Base-by-base conservation (phyloP, 441 rosid species). In the Brassica balearica region DNA sequence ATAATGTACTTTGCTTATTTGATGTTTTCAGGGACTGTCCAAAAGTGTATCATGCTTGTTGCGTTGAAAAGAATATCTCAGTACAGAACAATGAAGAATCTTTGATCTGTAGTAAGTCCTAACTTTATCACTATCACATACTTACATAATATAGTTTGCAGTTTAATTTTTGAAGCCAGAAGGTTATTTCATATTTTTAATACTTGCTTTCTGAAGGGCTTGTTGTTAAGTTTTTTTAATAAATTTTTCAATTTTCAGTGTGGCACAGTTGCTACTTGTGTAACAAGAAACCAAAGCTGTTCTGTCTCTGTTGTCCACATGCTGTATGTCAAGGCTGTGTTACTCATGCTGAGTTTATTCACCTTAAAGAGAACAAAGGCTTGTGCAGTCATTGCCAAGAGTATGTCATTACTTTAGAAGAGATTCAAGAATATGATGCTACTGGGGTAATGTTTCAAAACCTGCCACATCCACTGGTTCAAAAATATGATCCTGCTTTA, bases 221-320 rank as follows among this genome's bases (percentile, higher is more conserved):
- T 73, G 61, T 34, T 60, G 67, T 55, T 73, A 1, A 61, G 6
- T 27, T 8, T 64, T 62, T 53, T 12, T 8, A 8, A 53, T 48
- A 12, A 56, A 27, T 2, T 12, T 32, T 75, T 4, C 67, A 46
- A 51, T 56, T 64, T 74, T 70, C 82, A 80, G 83, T 17, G 69
- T 75, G 80, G 80, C 83, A 80, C 83, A 71, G 2, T 2, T 80
- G 83, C 80, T 75, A 80, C 69, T 8, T 80, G 69, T 80, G 83
- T 80, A 15, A 1, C 36, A 80, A 65, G 76, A 56, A 8, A 59
- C 73, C 83, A 12, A 80, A 75, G 69, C 69, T 70, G 7, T 66
- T 7, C 5, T 80, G 83, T 55, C 27, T 75, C 12, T 80, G 80
- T 71, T 80, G 83, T 29, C 65, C 83, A 7, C 25, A 58, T 48